phyloP scores from a whole-genome alignment of 2,329 filamentous ascomycete species.

The Exophiala lecanii-corni region DNA sequence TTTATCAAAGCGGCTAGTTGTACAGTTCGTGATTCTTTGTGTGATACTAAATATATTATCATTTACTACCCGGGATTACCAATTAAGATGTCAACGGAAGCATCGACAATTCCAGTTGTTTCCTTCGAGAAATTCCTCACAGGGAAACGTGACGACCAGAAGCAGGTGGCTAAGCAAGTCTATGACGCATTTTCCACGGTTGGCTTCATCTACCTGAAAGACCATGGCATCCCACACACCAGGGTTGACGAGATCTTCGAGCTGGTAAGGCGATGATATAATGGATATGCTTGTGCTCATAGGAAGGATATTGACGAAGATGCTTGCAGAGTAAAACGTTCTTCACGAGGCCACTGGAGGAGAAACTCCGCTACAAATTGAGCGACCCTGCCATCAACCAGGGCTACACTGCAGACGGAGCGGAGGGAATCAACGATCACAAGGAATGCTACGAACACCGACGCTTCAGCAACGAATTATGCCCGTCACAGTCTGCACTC shows the following conservation, averaged over 20 bases:
- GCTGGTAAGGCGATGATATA: constrained; percentile 13
- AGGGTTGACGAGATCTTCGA: constrained; percentile 19
- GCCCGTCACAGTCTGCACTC: constrained; percentile 33
- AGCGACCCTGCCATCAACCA: constrained; percentile 28
- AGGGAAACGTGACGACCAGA: constrained; percentile 29
- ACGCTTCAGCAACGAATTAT: constrained; percentile 18
- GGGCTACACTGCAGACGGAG: constrained; percentile 22
- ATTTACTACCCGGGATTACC: too few species aligned
- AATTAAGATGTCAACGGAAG: background rate
- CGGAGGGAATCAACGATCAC: constrained; percentile 21
- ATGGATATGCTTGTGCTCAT: too few species aligned
- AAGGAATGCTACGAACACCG: constrained; percentile 24
- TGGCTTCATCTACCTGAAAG: constrained; percentile 41
- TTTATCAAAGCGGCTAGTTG: too few species aligned
- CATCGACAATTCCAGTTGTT: constrained; percentile 35
- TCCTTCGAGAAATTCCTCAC: constrained; percentile 36
- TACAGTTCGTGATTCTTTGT: too few species aligned
- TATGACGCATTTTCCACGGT: constrained; percentile 35
- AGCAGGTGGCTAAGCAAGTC: constrained; percentile 28
- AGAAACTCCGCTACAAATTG: constrained; percentile 47
- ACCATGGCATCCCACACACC: constrained; percentile 33
- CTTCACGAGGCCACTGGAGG: constrained; percentile 40
- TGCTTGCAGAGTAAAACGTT: constrained; percentile 35
- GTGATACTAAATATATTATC: too few species aligned
- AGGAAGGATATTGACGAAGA: too few species aligned